Evolutionary conservation across 2,329 filamentous ascomycete species (phyloP), one percentile per base, ranked within the genome.

Genomic region (Spiromastix sp.): DNA sequence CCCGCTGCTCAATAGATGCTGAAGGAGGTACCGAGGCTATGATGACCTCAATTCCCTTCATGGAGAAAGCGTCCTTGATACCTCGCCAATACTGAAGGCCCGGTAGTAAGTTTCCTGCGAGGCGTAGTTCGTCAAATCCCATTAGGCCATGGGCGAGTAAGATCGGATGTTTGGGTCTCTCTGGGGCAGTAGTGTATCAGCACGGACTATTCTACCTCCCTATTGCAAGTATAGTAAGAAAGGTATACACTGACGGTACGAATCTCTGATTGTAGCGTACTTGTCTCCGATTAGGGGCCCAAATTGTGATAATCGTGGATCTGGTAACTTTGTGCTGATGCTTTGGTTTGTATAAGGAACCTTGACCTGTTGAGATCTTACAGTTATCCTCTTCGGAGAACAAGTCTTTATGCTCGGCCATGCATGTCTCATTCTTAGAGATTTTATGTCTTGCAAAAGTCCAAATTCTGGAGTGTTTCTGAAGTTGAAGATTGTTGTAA

Each of bases 51-150:
- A 78, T 64, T 2, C 68, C 70, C 44, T 72, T 72, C 21, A 65
- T 59, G 3, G 60, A 59, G 17, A 78, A 50, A 5, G 72, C 74
- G 45, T 78, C 71, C 18, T 63, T 70, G 22, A 79, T 78, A 1
- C 75, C 75, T 29, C 74, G 67, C 75, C 75, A 79, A 50, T 79
- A 79, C 36, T 75, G 68, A 15, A 79, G 62, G 0, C 72, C 71
- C 0, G 74, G 75, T 4, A 77, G 52, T 24, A 61, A 58, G 9
- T 55, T 54, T 1, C 74, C 73, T 2, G 64, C 71, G 4, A 75
- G 57, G 11, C 64, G 70, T 7, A 79, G 52, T 49, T 79, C 73
- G 44, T 77, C 72, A 51, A 79, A 79, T n/a, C 75, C 75, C 13
- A 79, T 57, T 8, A 79, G 62, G n/a, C 75, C 75, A 55, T 79